phyloP scores from a whole-genome alignment of 2,329 filamentous ascomycete genomes.

The Monilinia polystroma region DNA sequence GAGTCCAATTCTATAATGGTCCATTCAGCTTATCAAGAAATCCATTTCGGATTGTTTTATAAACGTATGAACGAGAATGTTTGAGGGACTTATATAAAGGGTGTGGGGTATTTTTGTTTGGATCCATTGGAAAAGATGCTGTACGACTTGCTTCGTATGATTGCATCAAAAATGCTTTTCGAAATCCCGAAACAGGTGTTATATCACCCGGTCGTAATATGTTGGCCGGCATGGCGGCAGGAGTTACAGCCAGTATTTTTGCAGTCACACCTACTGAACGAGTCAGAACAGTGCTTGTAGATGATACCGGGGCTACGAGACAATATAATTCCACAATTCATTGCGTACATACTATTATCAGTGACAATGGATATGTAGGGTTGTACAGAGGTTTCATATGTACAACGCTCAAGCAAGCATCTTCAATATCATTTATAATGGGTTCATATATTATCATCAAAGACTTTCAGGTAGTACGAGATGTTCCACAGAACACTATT shows the following conservation, averaged over 20 bases:
- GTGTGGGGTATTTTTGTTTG: conserved; percentile 31
- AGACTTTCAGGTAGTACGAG: conserved; percentile 46
- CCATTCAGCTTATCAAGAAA: conserved; percentile 49
- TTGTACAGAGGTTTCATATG: conserved; percentile 48
- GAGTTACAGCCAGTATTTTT: conserved; percentile 59
- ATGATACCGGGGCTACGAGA: conserved; percentile 30
- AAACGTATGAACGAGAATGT: conserved; percentile 57
- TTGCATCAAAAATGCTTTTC: conserved; percentile 62
- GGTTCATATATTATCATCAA: conserved; percentile 48
- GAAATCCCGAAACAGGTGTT: conserved; percentile 54
- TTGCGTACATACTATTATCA: conserved; percentile 41
- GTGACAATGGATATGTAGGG: conserved; percentile 45
- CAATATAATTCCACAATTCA: conserved; percentile 40
- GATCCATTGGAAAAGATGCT: conserved; percentile 58
- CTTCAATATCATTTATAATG: conserved; percentile 46
- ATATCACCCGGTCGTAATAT: conserved; percentile 57
- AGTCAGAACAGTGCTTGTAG: conserved; percentile 62
- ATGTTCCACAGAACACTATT: conserved; percentile 43
- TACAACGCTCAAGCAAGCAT: conserved; percentile 50
- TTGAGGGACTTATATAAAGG: conserved; percentile 49
- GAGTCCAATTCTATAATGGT: conserved; percentile 53
- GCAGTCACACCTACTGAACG: conserved; percentile 68
- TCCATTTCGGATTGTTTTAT: conserved; percentile 55
- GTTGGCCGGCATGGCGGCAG: conserved; percentile 63
- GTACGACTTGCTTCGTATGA: conserved; percentile 67